Evolutionary conservation across 1,284 basidiomycete genomes (phyloP), one percentile per base, ranked within the genome.

Genomic region (Takashimella koratensis): DNA sequence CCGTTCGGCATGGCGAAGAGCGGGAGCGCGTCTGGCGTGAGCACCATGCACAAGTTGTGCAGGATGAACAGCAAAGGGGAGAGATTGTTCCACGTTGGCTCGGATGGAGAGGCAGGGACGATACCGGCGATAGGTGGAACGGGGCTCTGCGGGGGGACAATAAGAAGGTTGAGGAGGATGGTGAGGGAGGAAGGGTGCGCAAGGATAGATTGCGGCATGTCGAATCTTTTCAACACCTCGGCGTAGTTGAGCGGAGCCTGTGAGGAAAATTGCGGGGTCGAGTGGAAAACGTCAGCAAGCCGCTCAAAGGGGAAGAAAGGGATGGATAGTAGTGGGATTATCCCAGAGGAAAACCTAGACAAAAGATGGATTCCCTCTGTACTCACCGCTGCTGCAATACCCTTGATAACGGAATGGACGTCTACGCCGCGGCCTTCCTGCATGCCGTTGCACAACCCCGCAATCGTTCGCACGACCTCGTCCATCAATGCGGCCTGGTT

Each of bases 21-120:
- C 65, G 88, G 90, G 78, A 97, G 93, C 0, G 88, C 88, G 71
- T 96, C 91, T 6, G 85, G 86, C 2, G 92, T 87, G 22, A 97
- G 80, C 39, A 87, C 89, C 16, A 96, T 83, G n/a, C n/a, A n/a
- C 23, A 98, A 81, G 5, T 89, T 90, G 68, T 91, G 87, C 43
- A 98, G 81, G 24, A 98, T 82, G 52, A 86, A 86, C 23, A 98
- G 82, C 70, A 97, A 91, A 59, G 90, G 89, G 22, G 88, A 76
- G 4, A 87, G 81, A 71, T 96, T 94, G 26, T 81, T 81, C 95
- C 95, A 98, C 1, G 79, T 76, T 60, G 84, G 80, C 84, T 72
- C 70, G 24, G 67, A 56, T 22, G 70, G 60, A 5, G 68, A 63
- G 2, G 72, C 67, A 10, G 69, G 65, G 19, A 80, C 66, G 11